Base-by-base conservation (phyloP, 1,284 basidiomycete genomes). In the Afroboletus lepidellus region DNA sequence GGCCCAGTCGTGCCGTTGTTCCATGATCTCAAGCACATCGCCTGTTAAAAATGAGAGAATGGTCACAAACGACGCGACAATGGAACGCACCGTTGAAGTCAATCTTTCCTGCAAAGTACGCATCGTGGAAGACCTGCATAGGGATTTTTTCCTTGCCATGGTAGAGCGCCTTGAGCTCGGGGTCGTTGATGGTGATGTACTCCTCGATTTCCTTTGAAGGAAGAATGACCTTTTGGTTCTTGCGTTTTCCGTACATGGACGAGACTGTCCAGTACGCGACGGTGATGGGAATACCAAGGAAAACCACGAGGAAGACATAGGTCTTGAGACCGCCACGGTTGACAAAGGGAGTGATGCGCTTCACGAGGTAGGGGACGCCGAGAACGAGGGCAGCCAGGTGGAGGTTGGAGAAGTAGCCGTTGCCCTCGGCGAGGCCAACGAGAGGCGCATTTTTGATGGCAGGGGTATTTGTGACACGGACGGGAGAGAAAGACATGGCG, bases 51-150 rank as follows among this genome's bases (percentile, higher is more conserved):
- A 47, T 62, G 54, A 61, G 55, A 25, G 6, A 55, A 24, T 36
- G n/a, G 32, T 27, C 29, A 53, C 9, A 37, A 41, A 58, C 0
- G 57, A 57, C 41, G 43, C 34, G 6, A 48, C 32, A 9, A 36
- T 27, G 21, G 37, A 11, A 45, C 47, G 24, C 11, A 72, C 94
- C 94, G 57, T 98, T 98, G 71, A 98, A 90, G 58, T 98, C 94
- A 57, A 96, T 85, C 77, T 98, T 98, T 58, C 88, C 88, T 56
- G 96, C 94, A 73, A 99, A 98, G 77, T 92, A 99, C 57, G 93
- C 92, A 76, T 99, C 97, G 71, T 99, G 90, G 80, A 98, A 97
- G 59, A 91, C 75, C 75, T 99, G 94, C 87, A 98, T 97, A 45
- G 95, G 95, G 58, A 99, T 98, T 75, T 98, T 98, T 70, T 88